Evolutionary conservation across 495 filamentous ascomycete genomes (phyloP).

Genomic region (Cenococcum geophilum): DNA sequence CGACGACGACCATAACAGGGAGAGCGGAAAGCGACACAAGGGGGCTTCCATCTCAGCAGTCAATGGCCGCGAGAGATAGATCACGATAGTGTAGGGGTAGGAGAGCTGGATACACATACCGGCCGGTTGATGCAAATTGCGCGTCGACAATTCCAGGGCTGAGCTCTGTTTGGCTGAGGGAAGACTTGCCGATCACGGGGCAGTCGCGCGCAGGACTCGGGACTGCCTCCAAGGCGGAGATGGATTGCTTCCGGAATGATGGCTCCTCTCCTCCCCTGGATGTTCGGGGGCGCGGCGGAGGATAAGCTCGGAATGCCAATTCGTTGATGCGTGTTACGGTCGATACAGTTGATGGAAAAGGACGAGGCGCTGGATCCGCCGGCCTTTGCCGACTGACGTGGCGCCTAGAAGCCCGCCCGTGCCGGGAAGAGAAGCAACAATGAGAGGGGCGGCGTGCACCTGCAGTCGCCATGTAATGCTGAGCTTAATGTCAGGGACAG

Average conservation of each 20-base stretch:
- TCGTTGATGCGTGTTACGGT: slow-evolving; percentile 11
- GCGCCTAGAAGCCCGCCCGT: not conserved
- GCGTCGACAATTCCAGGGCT: slow-evolving; percentile 27
- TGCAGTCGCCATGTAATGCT: not conserved
- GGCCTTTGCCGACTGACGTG: slow-evolving; percentile 9
- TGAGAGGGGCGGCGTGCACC: not conserved
- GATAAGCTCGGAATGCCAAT: slow-evolving; percentile 30
- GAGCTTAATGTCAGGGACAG: not conserved
- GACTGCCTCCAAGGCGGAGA: slow-evolving; percentile 1
- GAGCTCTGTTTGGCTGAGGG: slow-evolving; percentile 28
- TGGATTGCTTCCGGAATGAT: slow-evolving; percentile 5
- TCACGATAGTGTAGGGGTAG: slow-evolving; percentile 13
- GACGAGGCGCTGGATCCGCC: slow-evolving; percentile 8
- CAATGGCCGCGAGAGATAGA: slow-evolving; percentile 4
- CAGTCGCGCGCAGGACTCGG: slow-evolving; percentile 14
- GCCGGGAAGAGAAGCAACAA: not conserved
- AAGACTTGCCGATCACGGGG: slow-evolving; percentile 25
- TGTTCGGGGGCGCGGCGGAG: slow-evolving; percentile 18
- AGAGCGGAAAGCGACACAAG: not conserved
- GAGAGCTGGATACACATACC: slow-evolving; percentile 5
- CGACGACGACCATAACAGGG: slow-evolving; percentile 4
- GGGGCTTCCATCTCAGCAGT: slow-evolving; percentile 3
- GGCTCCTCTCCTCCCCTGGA: slow-evolving; percentile 14
- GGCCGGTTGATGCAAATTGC: slow-evolving; percentile 24
- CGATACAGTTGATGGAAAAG: slow-evolving; percentile 1